phyloP scores from a whole-genome alignment of 2,329 filamentous ascomycete species.

The Aspergillus udagawae region DNA sequence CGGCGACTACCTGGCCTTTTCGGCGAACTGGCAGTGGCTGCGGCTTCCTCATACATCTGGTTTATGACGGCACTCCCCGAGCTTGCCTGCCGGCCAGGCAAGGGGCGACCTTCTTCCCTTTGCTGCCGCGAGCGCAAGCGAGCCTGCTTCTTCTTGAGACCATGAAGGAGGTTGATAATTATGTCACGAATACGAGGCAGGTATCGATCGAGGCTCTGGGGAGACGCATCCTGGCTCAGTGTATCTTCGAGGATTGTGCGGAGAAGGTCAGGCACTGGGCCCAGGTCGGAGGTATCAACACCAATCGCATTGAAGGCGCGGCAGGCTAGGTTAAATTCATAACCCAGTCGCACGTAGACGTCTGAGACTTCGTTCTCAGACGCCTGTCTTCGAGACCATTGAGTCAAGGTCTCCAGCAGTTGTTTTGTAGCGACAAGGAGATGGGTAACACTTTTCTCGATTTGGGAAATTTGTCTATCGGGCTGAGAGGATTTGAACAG shows the following conservation, averaged over 20 bases:
- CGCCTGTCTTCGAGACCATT: conserved; percentile 91
- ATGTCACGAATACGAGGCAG: conserved; percentile 94
- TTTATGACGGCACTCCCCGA: conserved; percentile 46
- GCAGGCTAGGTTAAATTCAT: conserved; percentile 99
- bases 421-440: conserved; percentile 97
- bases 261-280: conserved; percentile 88
- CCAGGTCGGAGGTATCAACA: conserved; percentile 88
- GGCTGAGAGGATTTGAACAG: conserved; percentile 44
- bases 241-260: conserved; percentile 92
- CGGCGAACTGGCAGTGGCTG: conserved; percentile 28
- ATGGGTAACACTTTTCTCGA: conserved; percentile 98
- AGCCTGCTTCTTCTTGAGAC: conserved; percentile 94
- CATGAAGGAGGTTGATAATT: conserved; percentile 95
- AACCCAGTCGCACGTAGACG: conserved; percentile 93
- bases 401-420: conserved; percentile 91
- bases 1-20: conserved; percentile 30
- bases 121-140: conserved; percentile 62
- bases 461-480: conserved; percentile 80
- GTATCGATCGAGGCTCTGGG: conserved; percentile 89
- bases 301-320: conserved; percentile 95
- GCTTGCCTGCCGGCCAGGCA: conserved; percentile 41
- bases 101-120: conserved; percentile 44
- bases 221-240: conserved; percentile 90
- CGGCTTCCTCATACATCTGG: conserved; percentile 41
- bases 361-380: conserved; percentile 95